Conservation (phyloP, 169 alveolate genomes). For the Plasmodium knowlesi region DNA sequence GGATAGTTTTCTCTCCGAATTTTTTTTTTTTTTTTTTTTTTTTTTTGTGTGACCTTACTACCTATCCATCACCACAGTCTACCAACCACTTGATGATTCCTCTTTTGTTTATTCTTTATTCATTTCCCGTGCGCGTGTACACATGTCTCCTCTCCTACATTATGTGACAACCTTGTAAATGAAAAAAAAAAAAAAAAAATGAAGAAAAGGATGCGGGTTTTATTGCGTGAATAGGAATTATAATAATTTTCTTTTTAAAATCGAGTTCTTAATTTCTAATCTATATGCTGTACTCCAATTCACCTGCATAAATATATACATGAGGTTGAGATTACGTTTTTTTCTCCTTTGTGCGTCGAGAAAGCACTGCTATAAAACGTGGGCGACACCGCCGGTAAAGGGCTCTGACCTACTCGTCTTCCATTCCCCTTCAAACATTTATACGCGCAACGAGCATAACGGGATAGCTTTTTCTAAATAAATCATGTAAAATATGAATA, state of each 20-base stretch:
- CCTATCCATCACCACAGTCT: background rate
- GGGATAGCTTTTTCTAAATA: no score
- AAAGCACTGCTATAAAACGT: background rate
- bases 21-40: background rate
- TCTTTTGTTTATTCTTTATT: background rate
- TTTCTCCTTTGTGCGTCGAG: background rate
- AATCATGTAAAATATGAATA: background rate
- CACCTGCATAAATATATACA: background rate
- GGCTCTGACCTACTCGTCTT: background rate
- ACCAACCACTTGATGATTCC: background rate
- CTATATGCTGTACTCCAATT: background rate
- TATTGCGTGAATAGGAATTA: background rate
- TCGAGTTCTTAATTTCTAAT: no score
- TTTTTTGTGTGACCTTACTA: background rate
- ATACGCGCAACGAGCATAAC: background rate
- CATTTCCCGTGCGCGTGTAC: background rate
- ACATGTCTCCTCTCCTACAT: background rate
- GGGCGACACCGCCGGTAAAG: background rate
- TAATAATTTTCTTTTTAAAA: no score
- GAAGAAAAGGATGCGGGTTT: background rate
- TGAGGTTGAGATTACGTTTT: background rate
- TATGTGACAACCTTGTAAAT: background rate
- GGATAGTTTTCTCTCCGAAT: background rate
- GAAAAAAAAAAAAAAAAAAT: no score
- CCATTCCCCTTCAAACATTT: background rate